Percentiles rank a stretch among this genome's conserved stretches.
Conservation (phyloP, 768 basidiomycete species). For the Phaeolepiota aurea region DNA sequence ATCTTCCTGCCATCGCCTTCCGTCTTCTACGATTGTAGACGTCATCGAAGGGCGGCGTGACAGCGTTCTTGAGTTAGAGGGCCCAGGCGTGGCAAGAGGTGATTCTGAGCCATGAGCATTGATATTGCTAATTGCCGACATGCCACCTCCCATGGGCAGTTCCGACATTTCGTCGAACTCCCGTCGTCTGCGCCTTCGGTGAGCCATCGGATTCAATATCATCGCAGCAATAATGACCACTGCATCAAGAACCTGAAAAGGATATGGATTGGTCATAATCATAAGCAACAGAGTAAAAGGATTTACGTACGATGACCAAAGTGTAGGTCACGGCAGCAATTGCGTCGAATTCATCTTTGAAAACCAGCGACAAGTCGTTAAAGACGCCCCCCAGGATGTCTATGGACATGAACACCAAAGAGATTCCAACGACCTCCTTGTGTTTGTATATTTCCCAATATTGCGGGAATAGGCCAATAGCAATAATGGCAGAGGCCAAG, state of each 20-base stretch:
- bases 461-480: slow-evolving; percentile 46
- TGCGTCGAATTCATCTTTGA: slow-evolving; percentile 54
- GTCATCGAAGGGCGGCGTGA: not conserved
- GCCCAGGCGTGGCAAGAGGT: no score
- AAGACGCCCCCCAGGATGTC: slow-evolving; percentile 69
- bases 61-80: no score
- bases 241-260: slow-evolving; percentile 51
- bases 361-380: slow-evolving; percentile 59
- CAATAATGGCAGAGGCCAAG: slow-evolving; percentile 47
- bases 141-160: not conserved
- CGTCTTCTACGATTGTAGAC: not conserved
- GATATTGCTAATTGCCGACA: no score
- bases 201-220: slow-evolving; percentile 57
- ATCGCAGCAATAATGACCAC: slow-evolving; percentile 51
- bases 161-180: not conserved
- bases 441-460: slow-evolving; percentile 69
- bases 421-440: slow-evolving; percentile 60
- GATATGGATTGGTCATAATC: not conserved
- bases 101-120: no score
- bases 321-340: slow-evolving; percentile 57
- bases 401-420: slow-evolving; percentile 57
- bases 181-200: slow-evolving; percentile 19
- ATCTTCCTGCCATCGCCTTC: not conserved
- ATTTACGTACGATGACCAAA: slow-evolving; percentile 44
- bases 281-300: not conserved